A percentile compares a stretch with the other conserved stretches of the same genome.
Evolutionary conservation across 768 basidiomycete genomes (phyloP).

Genomic region (Gelatoporia subvermispora): DNA sequence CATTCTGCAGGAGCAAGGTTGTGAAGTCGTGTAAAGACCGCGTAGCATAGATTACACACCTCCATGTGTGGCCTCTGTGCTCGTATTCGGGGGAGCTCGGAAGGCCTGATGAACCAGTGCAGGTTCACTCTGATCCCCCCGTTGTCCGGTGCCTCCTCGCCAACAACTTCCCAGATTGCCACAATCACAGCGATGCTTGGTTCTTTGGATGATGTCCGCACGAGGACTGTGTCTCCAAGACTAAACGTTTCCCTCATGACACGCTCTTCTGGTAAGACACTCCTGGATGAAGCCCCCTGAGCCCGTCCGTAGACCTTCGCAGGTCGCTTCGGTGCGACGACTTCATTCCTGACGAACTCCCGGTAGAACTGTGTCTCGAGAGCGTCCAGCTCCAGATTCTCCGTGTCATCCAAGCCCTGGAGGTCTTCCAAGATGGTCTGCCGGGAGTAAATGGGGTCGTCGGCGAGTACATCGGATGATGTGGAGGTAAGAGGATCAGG

Average conservation of each 20-base stretch:
- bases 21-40: background rate
- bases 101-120: conserved; percentile 74
- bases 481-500: background rate
- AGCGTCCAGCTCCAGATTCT: background rate
- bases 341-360: background rate
- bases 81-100: conserved; percentile 55
- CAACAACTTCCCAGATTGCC: conserved; percentile 59
- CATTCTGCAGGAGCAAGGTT: conserved; percentile 44
- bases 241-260: conserved; percentile 31
- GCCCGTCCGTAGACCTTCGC: conserved; percentile 1
- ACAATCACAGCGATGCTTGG: conserved; percentile 68
- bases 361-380: conserved; percentile 1
- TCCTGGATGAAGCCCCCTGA: background rate
- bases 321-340: background rate
- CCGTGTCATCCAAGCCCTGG: background rate
- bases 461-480: background rate
- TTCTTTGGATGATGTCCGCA: conserved; percentile 40
- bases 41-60: conserved; percentile 33
- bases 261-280: background rate
- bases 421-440: background rate
- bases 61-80: conserved; percentile 55
- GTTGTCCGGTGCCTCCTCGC: conserved; percentile 25
- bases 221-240: conserved; percentile 65
- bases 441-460: background rate
- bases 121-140: conserved; percentile 50